These are phyloP conservation scores for Fusarium dlaminii DNA, from an alignment of 2,329 filamentous ascomycete species.

Conservation along the genomic window DNA sequence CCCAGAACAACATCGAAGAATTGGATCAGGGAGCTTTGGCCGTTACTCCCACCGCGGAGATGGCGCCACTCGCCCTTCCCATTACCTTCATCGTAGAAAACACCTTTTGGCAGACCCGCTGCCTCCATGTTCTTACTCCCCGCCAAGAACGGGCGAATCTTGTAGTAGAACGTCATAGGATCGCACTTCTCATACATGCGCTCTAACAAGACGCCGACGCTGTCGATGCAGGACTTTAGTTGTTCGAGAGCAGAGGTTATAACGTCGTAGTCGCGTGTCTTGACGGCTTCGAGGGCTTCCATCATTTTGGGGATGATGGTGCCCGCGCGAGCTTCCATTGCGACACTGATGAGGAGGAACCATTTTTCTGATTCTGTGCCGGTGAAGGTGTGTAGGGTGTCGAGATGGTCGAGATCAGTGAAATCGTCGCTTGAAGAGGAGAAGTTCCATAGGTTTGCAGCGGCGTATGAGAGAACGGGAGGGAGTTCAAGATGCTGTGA, in stretches of 20 bases:
- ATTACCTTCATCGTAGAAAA: slow-evolving; percentile 82
- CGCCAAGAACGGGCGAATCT: slow-evolving; percentile 87
- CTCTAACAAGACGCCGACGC: slow-evolving; percentile 73
- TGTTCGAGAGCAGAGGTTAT: slow-evolving; percentile 72
- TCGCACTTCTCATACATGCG: slow-evolving; percentile 92
- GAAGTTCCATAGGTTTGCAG: slow-evolving; percentile 91
- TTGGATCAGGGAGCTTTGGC: slow-evolving; percentile 90
- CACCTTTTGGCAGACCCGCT: slow-evolving; percentile 82
- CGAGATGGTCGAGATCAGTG: slow-evolving; percentile 73
- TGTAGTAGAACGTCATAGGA: slow-evolving; percentile 87
- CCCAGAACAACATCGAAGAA: slow-evolving; percentile 91
- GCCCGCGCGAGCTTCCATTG: slow-evolving; percentile 86
- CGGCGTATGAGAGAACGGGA: slow-evolving; percentile 90
- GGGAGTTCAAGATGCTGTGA: slow-evolving; percentile 82
- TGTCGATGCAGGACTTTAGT: slow-evolving; percentile 73
- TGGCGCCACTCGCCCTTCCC: slow-evolving; percentile 75
- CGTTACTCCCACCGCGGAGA: slow-evolving; percentile 90
- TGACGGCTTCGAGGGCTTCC: slow-evolving; percentile 75
- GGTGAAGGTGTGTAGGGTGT: slow-evolving; percentile 83
- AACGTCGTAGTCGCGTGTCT: slow-evolving; percentile 64
- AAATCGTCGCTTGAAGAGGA: slow-evolving; percentile 64
- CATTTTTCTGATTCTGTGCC: slow-evolving; percentile 91
- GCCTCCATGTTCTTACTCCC: slow-evolving; percentile 93
- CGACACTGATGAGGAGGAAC: slow-evolving; percentile 91
- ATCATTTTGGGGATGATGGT: slow-evolving; percentile 81